A percentile compares a stretch with the other conserved stretches of the same genome.
These are phyloP conservation scores for Trichoderma asperelloides DNA, from an alignment of 495 filamentous ascomycete species.

Conservation along the genomic window DNA sequence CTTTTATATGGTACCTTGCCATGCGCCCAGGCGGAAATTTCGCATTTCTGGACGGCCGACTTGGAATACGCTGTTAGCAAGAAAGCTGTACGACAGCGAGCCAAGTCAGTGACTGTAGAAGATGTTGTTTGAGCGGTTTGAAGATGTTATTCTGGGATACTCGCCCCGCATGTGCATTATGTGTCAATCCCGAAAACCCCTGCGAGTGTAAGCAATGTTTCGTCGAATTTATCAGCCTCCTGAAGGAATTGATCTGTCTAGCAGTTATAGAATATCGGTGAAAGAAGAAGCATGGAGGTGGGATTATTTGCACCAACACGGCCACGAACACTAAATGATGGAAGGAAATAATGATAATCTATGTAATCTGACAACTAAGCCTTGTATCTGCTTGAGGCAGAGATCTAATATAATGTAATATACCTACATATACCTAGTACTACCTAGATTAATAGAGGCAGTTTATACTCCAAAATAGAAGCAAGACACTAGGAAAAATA, in stretches of 20 bases:
- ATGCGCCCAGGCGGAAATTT: conserved; percentile 51
- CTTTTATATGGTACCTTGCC: conserved; percentile 55
- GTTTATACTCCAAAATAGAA: too few relatives aligned
- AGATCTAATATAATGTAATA: neutral
- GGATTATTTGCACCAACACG: neutral
- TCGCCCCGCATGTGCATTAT: neutral
- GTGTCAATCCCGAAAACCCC: neutral
- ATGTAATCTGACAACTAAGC: neutral
- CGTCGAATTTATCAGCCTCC: conserved; percentile 10
- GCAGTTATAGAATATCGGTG: neutral
- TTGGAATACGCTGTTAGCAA: conserved; percentile 59
- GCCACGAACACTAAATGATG: neutral
- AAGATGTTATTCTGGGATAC: neutral
- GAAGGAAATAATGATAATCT: neutral
- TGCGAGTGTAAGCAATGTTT: conserved; percentile 9
- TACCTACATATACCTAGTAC: too few relatives aligned
- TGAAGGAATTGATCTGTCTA: neutral
- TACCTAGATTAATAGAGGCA: too few relatives aligned
- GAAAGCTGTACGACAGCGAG: conserved; percentile 44
- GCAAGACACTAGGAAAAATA: too few relatives aligned
- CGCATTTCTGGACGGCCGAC: conserved; percentile 57
- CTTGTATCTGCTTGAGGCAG: neutral
- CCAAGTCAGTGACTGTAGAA: conserved; percentile 32
- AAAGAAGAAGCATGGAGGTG: neutral
- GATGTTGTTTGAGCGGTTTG: conserved; percentile 29